Base-by-base conservation (phyloP, 805 yeast genomes). In the Candida anglica region DNA sequence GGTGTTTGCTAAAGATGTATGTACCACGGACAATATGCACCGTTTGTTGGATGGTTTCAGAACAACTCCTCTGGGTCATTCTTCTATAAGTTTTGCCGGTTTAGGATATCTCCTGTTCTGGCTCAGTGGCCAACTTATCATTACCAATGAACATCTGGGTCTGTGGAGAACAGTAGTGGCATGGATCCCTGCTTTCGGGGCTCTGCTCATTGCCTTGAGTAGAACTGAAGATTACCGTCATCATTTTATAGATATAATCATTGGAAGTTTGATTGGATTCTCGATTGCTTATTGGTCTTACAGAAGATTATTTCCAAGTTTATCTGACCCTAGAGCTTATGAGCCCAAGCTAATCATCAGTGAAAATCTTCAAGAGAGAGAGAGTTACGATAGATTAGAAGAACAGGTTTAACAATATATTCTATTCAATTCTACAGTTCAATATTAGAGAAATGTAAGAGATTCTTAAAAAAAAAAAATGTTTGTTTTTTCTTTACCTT, bases 151-250 rank as follows among this genome's bases (percentile, higher is more conserved):
- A 9, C 48, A 57, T 32, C 63, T 70, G 14, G 84, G 89, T 2
- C 67, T 77, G 1, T 80, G 87, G 85, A 73, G 89, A 51, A 63
- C 74, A 28, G 42, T 74, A 2, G 50, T 80, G 3, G 61, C 79
- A 1, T 50, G 62, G 7, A 36, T 71, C n/a, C 93, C 93, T 2
- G 50, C 73, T 1, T 46, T 86, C 4, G 71, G 83, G 5, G 96
- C 98, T 0, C 50, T 73, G 1, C 69, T 81, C 42, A 79, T 91
- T 45, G 98, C 97, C 0, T 58, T 86, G 28, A 78, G 93, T 25
- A 73, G 98, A 48, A 86, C 96, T 1, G 82, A 84, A 48, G 98
- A 91, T 59, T 89, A 89, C 60, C 73, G 97, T 54, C 98, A 91
- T 52, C 98, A 91, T 59, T 87, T 86, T 52, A 66, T 85, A 13